Base-by-base conservation (phyloP, 805 yeast species). In the Saccharomycopsis sp. region DNA sequence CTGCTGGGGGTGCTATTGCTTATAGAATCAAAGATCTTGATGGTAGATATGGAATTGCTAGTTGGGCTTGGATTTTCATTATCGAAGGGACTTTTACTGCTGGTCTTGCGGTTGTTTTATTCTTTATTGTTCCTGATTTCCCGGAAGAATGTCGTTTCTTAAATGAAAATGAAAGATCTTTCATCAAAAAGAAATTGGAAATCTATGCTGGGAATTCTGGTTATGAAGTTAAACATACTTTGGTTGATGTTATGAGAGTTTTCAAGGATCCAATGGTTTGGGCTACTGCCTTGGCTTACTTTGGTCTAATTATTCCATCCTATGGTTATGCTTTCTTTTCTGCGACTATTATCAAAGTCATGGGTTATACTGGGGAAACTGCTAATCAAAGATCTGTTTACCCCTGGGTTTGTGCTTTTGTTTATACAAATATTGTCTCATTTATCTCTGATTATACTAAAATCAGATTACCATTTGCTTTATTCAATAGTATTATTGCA, bases 331-430 rank as follows among this genome's bases (percentile, higher is more conserved):
- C 87, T 13, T 79, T 72, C 56, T 79, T 79, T 55, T 78, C 86
- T 17, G 76, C 84, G 32, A 64, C 79, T 23, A 79, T 79, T 53
- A 76, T 79, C 53, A 63, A 62, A 39, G 58, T 69, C 31, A 63
- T 79, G 62, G 79, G 81, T 17, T 68, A 78, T 63, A 69, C 84
- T 2, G 77, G 84, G 2, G 79, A 76, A 51, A 64, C 71, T 41
- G 89, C 94, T 8, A 86, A 86, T 58, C 71, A 79, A 41, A 79
- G 78, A 60, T 80, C 94, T 0, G 83, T 86, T 36, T 87, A 85
- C 49, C 94, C 95, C 17, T 86, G 94, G 88, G 65, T 83, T 31
- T 62, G 69, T 21, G 83, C 94, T 0, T 80, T 85, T 53, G 86
- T 79, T 4, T 62, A 71, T 26, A 71, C 79, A 33, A 76, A 79